phyloP scores from a whole-genome alignment of 192 early-diverging fungal genomes.

The Helicostylum pulchrum region DNA sequence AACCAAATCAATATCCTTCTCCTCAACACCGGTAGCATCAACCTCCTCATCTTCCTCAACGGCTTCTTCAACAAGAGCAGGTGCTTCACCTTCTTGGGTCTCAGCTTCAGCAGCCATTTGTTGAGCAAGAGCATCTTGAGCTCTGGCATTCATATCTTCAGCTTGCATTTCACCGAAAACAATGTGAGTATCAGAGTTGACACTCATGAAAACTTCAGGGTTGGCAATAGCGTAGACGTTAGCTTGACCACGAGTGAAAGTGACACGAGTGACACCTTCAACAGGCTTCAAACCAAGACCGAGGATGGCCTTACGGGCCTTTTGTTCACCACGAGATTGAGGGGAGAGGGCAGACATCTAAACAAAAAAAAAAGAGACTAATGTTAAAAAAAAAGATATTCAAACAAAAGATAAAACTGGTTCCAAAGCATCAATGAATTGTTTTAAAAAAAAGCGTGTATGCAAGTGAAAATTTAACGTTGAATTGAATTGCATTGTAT shows the following conservation, averaged over 20 bases:
- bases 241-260: slow-evolving; percentile 77
- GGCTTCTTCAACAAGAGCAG: slow-evolving; percentile 44
- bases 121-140: slow-evolving; percentile 66
- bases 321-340: slow-evolving; percentile 86
- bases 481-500: too few relatives aligned
- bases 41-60: slow-evolving; percentile 76
- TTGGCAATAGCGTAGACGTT: slow-evolving; percentile 81
- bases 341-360: slow-evolving; percentile 23
- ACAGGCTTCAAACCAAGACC: slow-evolving; percentile 90
- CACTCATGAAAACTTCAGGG: slow-evolving; percentile 92
- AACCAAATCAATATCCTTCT: slow-evolving; percentile 93
- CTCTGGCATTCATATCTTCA: slow-evolving; percentile 79
- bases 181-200: slow-evolving; percentile 88
- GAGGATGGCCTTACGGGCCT: slow-evolving; percentile 94
- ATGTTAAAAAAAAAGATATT: too few relatives aligned
- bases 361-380: neutral
- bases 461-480: too few relatives aligned
- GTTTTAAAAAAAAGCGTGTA: too few relatives aligned
- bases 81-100: slow-evolving; percentile 48
- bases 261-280: slow-evolving; percentile 83
- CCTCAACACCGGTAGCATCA: slow-evolving; percentile 81
- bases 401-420: too few relatives aligned
- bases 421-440: too few relatives aligned
- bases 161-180: slow-evolving; percentile 94
- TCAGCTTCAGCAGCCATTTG: slow-evolving; percentile 54